Evolutionary conservation across 208 protist genomes (phyloP), one percentile per base, ranked within the genome.

Genomic region (Trypanosoma scelopori): DNA sequence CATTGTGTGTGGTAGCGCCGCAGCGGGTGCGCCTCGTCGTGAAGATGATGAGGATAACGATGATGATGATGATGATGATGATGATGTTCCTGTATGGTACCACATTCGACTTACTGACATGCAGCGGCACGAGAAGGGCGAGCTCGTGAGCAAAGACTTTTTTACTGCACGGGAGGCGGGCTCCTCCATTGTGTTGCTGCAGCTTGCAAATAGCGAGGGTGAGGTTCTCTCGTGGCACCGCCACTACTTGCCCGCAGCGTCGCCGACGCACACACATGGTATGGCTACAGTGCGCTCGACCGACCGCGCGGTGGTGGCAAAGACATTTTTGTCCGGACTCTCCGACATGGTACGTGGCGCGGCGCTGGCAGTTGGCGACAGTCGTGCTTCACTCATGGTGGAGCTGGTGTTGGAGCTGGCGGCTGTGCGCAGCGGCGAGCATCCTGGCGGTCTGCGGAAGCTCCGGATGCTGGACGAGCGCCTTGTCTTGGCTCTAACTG

Each of bases 91-190:
- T 12, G n/a, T 70, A 12, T 76, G 55, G 25, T 95, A 95, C 64
- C 56, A 64, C 25, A 84, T 95, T 68, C 70, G 60, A 2, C 76
- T 89, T n/a, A 85, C 78, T 4, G 84, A 95, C 55, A 76, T 82
- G 74, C 90, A 95, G 78, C 86, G 81, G n/a, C 81, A 95, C 68
- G 81, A 83, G 39, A 84, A 81, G 63, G 89, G 89, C n/a, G 82
- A 69, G 47, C 58, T 77, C 16, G 65, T 77, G 27, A 91, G 87
- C 48, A 78, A 70, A 51, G 74, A 72, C 42, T 92, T 92, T 56
- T 84, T 84, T 35, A 76, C 74, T 18, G 50, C 74, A n/a, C 79
- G 80, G 55, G 89, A 84, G 65, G 74, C 65, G 35, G 77, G 58
- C 37, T 63, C 69, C 22, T 30, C 69, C 18, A 55, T 88, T 18